A percentile compares a stretch with the other conserved stretches of the same genome.
phyloP scores from a whole-genome alignment of 2,329 filamentous ascomycete genomes.

The Lecanicillium sp. region DNA sequence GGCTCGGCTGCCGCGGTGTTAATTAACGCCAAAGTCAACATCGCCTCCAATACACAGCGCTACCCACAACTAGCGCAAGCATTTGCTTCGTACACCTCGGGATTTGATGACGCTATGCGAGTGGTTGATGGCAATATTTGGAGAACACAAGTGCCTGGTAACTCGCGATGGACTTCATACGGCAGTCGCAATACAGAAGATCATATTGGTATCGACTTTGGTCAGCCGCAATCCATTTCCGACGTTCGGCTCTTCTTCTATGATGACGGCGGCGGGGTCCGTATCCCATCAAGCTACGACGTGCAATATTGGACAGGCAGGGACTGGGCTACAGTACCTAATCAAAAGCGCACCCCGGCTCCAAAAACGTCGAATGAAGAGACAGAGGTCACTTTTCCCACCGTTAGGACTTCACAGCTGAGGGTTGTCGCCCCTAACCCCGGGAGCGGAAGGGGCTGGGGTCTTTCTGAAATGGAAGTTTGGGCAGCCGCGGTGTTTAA shows the following conservation, averaged over 20 bases:
- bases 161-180: constrained; percentile 29
- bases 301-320: constrained; percentile 10
- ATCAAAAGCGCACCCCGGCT: background rate
- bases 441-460: constrained; percentile 15
- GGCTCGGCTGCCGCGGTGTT: constrained; percentile 5
- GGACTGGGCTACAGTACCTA: constrained; percentile 4
- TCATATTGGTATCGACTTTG: constrained; percentile 11
- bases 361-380: constrained; percentile 17
- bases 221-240: constrained; percentile 18
- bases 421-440: constrained; percentile 21
- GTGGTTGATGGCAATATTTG: constrained; percentile 33
- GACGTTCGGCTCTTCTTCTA: constrained; percentile 25
- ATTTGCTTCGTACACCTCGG: constrained; percentile 23
- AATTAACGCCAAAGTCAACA: constrained; percentile 20
- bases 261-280: constrained; percentile 21
- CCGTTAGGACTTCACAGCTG: constrained; percentile 16
- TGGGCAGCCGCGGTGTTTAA: constrained; percentile 18
- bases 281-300: constrained; percentile 10
- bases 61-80: constrained; percentile 22
- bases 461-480: constrained; percentile 24
- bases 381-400: constrained; percentile 17
- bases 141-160: constrained; percentile 28
- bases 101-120: constrained; percentile 24
- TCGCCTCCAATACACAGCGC: constrained; percentile 28
- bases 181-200: constrained; percentile 23